phyloP scores from a whole-genome alignment of 2,329 filamentous ascomycete species.

The Diplodia sapinea region DNA sequence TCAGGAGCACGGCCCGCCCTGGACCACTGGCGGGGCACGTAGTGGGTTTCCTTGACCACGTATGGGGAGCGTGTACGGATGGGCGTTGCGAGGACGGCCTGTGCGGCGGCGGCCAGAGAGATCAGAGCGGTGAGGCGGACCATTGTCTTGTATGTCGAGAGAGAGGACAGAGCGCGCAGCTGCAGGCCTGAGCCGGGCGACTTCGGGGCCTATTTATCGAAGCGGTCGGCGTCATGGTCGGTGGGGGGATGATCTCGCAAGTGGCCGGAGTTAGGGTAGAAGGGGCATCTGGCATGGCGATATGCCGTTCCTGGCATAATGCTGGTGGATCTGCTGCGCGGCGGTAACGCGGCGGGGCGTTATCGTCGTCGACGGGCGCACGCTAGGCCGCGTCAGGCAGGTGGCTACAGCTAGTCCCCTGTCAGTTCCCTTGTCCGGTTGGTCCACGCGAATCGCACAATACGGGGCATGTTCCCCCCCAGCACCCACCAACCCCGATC shows the following conservation, averaged over 20 bases:
- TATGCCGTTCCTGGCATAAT: not conserved
- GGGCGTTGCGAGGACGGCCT: constrained; percentile 45
- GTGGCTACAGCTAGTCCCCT: not conserved
- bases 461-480: too few relatives aligned
- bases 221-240: not conserved
- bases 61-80: constrained; percentile 50
- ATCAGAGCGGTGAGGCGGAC: constrained; percentile 34
- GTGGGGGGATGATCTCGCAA: not conserved
- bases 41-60: constrained; percentile 62
- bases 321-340: too few relatives aligned
- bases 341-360: not conserved
- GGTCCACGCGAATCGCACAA: not conserved
- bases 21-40: constrained; percentile 59
- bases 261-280: not conserved
- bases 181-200: not conserved
- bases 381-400: not conserved
- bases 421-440: not conserved
- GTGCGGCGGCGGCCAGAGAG: constrained; percentile 40
- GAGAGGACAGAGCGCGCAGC: too few relatives aligned
- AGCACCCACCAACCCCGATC: too few relatives aligned
- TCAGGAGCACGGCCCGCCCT: constrained; percentile 55
- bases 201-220: not conserved
- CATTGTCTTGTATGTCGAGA: not conserved
- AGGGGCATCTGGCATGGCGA: not conserved
- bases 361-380: not conserved